Percentiles rank a stretch among this genome's conserved stretches.
Conservation (phyloP, 2,329 filamentous ascomycete genomes). For the Dryadomyces sulphureus region DNA sequence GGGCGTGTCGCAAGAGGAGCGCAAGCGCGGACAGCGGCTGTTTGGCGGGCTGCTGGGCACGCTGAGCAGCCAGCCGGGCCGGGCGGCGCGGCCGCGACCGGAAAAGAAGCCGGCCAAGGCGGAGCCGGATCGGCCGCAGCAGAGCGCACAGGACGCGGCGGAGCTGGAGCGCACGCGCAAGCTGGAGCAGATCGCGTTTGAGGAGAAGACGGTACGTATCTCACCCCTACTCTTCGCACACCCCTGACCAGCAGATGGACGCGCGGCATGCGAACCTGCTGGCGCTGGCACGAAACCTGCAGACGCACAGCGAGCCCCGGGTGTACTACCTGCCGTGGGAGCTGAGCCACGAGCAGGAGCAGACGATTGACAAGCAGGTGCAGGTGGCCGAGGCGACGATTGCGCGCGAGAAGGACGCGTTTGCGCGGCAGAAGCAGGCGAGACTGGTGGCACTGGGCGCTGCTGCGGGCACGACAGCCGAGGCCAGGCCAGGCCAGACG, state of each 20-base stretch:
- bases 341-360: conserved; percentile 52
- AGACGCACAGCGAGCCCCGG: conserved; percentile 55
- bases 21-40: conserved; percentile 67
- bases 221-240: no score
- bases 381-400: conserved; percentile 48
- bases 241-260: conserved; percentile 65
- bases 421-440: conserved; percentile 33
- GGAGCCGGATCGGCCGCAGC: conserved; percentile 67
- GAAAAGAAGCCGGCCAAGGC: no score
- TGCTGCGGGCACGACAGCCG: not conserved
- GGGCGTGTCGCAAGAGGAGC: conserved; percentile 52
- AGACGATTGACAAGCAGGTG: conserved; percentile 55
- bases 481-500: no score
- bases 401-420: conserved; percentile 48
- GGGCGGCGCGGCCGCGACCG: conserved; percentile 43
- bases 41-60: conserved; percentile 73
- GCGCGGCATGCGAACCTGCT: conserved; percentile 59
- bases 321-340: conserved; percentile 81
- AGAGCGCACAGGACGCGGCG: conserved; percentile 50
- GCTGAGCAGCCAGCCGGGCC: conserved; percentile 49
- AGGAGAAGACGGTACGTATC: conserved; percentile 57
- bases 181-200: conserved; percentile 58
- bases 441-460: conserved; percentile 23
- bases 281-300: conserved; percentile 56
- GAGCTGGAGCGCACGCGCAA: conserved; percentile 45